These are phyloP conservation scores for Fusarium acutatum DNA, from an alignment of 2,329 filamentous ascomycete genomes.

Conservation along the genomic window DNA sequence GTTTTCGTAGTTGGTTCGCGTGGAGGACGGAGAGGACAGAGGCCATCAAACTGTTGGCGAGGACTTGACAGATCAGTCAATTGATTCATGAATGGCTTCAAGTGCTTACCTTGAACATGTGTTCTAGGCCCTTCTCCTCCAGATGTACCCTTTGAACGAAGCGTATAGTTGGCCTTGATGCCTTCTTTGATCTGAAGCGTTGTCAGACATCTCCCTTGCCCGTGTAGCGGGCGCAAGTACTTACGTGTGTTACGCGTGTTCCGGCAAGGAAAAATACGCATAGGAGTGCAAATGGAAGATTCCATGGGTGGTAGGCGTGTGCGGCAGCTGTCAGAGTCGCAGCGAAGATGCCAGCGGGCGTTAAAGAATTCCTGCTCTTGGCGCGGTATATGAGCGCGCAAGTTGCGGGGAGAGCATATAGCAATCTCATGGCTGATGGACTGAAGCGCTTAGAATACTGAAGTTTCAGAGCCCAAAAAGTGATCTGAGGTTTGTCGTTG, in stretches of 20 bases:
- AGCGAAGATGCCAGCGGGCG: slow-evolving; percentile 75
- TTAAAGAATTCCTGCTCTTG: slow-evolving; percentile 78
- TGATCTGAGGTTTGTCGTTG: neutral
- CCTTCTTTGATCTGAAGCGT: slow-evolving; percentile 78
- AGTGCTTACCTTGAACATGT: slow-evolving; percentile 74
- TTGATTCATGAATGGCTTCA: neutral
- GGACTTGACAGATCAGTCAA: slow-evolving; percentile 56
- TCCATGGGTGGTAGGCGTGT: slow-evolving; percentile 94
- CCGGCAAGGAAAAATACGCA: slow-evolving; percentile 88
- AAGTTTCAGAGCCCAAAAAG: neutral
- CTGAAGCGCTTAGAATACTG: slow-evolving; percentile 10
- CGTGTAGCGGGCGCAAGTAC: neutral
- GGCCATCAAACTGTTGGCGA: slow-evolving; percentile 86
- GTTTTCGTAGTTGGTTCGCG: slow-evolving; percentile 64
- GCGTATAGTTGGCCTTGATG: slow-evolving; percentile 82
- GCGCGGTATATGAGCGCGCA: slow-evolving; percentile 72
- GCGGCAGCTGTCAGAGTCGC: slow-evolving; percentile 78
- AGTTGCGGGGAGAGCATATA: slow-evolving; percentile 66
- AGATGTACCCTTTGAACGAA: slow-evolving; percentile 75
- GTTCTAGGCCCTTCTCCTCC: slow-evolving; percentile 86
- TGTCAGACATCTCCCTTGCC: slow-evolving; percentile 19
- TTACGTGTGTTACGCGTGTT: slow-evolving; percentile 82
- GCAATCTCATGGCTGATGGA: slow-evolving; percentile 60
- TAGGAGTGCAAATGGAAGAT: slow-evolving; percentile 86
- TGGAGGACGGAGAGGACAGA: slow-evolving; percentile 70